Percentiles rank a stretch among this genome's conserved stretches.
phyloP scores from a whole-genome alignment of 169 alveolate genomes.

The Eimeria praecox region DNA sequence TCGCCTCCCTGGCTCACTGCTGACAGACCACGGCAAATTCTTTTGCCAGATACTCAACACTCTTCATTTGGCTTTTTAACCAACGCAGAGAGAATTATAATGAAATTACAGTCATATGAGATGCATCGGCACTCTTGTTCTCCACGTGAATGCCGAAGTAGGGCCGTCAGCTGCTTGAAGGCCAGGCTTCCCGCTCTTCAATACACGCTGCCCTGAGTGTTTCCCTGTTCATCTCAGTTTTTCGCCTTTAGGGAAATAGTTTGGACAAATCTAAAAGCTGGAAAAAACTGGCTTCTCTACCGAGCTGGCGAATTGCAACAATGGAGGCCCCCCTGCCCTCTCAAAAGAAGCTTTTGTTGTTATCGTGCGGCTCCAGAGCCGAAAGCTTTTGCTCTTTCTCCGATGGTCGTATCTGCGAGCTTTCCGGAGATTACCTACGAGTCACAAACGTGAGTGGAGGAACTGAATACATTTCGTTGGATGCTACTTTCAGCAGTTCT shows the following conservation, averaged over 20 bases:
- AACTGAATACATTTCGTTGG: constrained; percentile 10
- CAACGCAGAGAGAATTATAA: not conserved
- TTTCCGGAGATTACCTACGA: constrained; percentile 13
- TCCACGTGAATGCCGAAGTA: constrained; percentile 20
- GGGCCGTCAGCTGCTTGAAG: not conserved
- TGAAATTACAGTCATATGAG: not conserved
- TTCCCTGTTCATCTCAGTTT: not conserved
- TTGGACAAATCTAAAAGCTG: not conserved
- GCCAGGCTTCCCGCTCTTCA: not conserved
- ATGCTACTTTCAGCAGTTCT: not conserved
- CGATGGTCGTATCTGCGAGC: constrained; percentile 63
- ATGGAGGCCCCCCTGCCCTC: not conserved
- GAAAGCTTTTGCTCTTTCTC: constrained; percentile 51
- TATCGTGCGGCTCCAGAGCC: constrained; percentile 62
- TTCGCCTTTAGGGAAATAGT: not conserved
- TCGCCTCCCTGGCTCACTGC: not conserved
- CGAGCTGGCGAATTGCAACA: not conserved
- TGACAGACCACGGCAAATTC: not conserved
- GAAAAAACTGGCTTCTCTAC: not conserved
- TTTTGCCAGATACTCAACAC: not conserved
- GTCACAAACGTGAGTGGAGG: not conserved
- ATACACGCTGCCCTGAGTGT: not conserved
- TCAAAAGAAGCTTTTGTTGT: not conserved
- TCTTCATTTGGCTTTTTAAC: not conserved
- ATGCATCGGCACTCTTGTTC: not conserved